Percentiles rank a stretch among this genome's conserved stretches.
Conservation (phyloP, 1,284 basidiomycete species). For the Neonothopanus nambi region DNA sequence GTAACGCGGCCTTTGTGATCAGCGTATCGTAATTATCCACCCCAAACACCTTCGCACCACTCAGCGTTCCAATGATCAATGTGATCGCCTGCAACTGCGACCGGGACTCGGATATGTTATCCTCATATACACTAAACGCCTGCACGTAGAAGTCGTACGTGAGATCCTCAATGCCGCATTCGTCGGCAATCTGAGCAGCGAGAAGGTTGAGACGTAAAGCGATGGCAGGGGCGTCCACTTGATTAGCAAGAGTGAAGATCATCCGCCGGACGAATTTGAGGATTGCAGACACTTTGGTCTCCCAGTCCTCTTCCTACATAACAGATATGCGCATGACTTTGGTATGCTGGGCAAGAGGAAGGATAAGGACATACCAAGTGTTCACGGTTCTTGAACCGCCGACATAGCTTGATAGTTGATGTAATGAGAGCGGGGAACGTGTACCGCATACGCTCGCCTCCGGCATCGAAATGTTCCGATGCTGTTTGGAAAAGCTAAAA, state of each 20-base stretch:
- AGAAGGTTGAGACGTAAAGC: slow-evolving; percentile 93
- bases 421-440: slow-evolving; percentile 95
- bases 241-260: slow-evolving; percentile 86
- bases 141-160: slow-evolving; percentile 96
- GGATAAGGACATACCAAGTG: slow-evolving; percentile 45
- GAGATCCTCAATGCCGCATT: slow-evolving; percentile 90
- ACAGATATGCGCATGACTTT: slow-evolving; percentile 9
- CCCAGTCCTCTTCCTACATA: slow-evolving; percentile 78
- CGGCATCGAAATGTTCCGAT: slow-evolving; percentile 81
- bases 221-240: slow-evolving; percentile 87
- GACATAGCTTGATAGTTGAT: slow-evolving; percentile 85
- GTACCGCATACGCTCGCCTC: slow-evolving; percentile 92
- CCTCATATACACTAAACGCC: slow-evolving; percentile 94
- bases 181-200: slow-evolving; percentile 89
- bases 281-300: slow-evolving; percentile 76
- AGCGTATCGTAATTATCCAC: slow-evolving; percentile 93
- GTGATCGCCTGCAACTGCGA: slow-evolving; percentile 94
- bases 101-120: slow-evolving; percentile 89
- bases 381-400: slow-evolving; percentile 82
- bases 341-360: not conserved
- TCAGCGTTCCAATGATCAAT: slow-evolving; percentile 86
- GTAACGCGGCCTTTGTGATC: slow-evolving; percentile 93
- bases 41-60: slow-evolving; percentile 83
- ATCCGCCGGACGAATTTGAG: slow-evolving; percentile 93
- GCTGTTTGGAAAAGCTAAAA: slow-evolving; percentile 84